Conservation (phyloP, 139 green algal species). For the Chlorella sp. region DNA sequence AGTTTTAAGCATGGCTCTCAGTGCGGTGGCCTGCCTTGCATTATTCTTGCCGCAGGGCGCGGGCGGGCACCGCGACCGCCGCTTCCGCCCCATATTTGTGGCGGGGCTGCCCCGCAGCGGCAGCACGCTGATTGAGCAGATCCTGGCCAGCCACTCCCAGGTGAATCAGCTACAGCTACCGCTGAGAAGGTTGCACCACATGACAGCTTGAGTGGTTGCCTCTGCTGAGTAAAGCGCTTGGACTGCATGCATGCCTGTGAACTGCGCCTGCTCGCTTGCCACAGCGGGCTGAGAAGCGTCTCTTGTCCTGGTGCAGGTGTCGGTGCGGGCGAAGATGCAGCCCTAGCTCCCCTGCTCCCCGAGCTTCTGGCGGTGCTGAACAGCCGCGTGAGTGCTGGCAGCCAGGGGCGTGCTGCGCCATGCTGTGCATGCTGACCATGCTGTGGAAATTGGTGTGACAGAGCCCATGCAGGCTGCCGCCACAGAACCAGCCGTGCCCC, state of each 20-base stretch:
- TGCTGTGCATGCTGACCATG: not conserved
- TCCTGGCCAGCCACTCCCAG: slow-evolving; percentile 61
- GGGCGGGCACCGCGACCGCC: not conserved
- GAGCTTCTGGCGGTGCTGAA: slow-evolving; percentile 51
- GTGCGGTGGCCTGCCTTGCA: too few relatives aligned
- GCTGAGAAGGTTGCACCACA: too few relatives aligned
- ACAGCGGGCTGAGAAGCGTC: too few relatives aligned
- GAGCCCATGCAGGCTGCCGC: too few relatives aligned
- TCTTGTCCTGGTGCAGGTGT: slow-evolving; percentile 4
- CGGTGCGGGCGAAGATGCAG: slow-evolving; percentile 72
- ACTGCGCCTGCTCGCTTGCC: too few relatives aligned
- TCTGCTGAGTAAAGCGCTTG: too few relatives aligned
- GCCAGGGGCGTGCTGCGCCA: not conserved
- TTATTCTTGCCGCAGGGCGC: too few relatives aligned
- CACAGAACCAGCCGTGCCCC: too few relatives aligned
- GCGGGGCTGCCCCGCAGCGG: slow-evolving; percentile 77
- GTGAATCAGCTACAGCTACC: slow-evolving; percentile 38
- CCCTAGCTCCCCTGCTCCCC: slow-evolving; percentile 64
- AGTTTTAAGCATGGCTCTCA: too few relatives aligned
- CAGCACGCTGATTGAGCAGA: slow-evolving; percentile 80
- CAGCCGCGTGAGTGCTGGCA: not conserved
- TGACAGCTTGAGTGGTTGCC: too few relatives aligned
- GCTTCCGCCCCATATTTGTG: slow-evolving; percentile 65
- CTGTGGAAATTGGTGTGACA: too few relatives aligned
- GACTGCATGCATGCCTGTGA: too few relatives aligned